Percentiles rank a stretch among this genome's conserved stretches.
Conservation (phyloP, 306 rosid species). For the Sphenostylis stenocarpa region DNA sequence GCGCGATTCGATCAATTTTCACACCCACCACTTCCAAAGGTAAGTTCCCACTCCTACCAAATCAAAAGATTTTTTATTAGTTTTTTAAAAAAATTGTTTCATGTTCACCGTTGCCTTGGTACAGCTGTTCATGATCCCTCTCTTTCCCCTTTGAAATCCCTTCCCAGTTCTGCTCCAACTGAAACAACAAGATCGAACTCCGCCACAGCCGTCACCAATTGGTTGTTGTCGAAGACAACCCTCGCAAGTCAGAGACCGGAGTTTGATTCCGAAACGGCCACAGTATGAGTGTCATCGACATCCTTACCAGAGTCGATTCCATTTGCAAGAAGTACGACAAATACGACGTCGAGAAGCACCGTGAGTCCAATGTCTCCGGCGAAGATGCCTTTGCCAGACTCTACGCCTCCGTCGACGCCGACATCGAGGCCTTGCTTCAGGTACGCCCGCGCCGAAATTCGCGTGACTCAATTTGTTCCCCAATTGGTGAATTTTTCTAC, state of each 20-base stretch:
- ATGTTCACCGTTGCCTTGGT: neutral
- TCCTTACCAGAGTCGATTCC: slow-evolving; percentile 91
- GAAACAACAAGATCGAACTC: slow-evolving; percentile 24
- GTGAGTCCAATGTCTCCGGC: slow-evolving; percentile 78
- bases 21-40: neutral
- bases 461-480: neutral
- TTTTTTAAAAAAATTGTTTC: neutral
- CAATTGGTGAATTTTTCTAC: neutral
- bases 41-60: neutral
- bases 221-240: neutral
- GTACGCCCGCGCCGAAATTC: slow-evolving; percentile 13
- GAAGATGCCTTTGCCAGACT: slow-evolving; percentile 95
- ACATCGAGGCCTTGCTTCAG: slow-evolving; percentile 75
- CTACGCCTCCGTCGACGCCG: slow-evolving; percentile 69
- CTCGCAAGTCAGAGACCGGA: neutral
- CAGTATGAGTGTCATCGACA: slow-evolving; percentile 92
- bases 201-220: neutral
- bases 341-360: slow-evolving; percentile 83
- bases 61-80: neutral
- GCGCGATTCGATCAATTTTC: neutral
- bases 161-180: neutral
- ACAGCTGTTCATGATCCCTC: slow-evolving; percentile 11
- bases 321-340: slow-evolving; percentile 93
- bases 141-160: slow-evolving; percentile 10
- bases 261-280: neutral